Base-by-base conservation (phyloP, 192 early-diverging fungal species). In the Haplosporangium gracile region DNA sequence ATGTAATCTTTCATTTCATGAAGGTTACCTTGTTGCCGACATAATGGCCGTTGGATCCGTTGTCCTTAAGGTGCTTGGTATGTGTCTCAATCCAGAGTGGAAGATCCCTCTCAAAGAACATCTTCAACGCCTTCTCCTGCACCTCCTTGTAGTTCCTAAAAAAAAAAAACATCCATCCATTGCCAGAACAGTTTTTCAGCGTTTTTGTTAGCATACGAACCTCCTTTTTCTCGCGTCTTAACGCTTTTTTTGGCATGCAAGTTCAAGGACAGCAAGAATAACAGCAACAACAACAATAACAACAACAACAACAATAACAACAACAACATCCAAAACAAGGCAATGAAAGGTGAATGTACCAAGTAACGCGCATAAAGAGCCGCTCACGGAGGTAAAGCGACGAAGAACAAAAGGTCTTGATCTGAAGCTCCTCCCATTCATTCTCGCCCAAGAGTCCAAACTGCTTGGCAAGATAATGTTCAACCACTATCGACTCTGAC, bases 21-120 rank as follows among this genome's bases (percentile, higher is more conserved):
- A 13, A 4, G n/a, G 9, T 49, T 76, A 82, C 81, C 81, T 76
- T 79, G 53, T 80, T 71, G 32, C 83, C 83, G 9, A 85, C 57
- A 32, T 85, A 85, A 69, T 85, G 78, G 1, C 83, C 83, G 24
- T 85, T 85, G 5, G 78, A 80, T 49, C 83, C 83, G 40, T 85
- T 85, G 45, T 85, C 78, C 40, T 76, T 75, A 55, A 85, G 36
- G 47, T 85, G 77, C 39, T 76, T 76, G 5, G 78, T 63, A 40
- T 85, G 83, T 0, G 83, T 68, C 20, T 85, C 74, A 43, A 85
- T 85, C 83, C 83, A 85, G 22, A 53, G 57, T 0, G 83, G 83
- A 69, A 85, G 55, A 0, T 68, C 24, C 18, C 63, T 8, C 7
- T 51, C 72, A 36, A 80, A 10, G 68, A 85, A 85, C 7, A 1